Base-by-base conservation (phyloP, 2,329 filamentous ascomycete species). In the Byssochlamys sp. region DNA sequence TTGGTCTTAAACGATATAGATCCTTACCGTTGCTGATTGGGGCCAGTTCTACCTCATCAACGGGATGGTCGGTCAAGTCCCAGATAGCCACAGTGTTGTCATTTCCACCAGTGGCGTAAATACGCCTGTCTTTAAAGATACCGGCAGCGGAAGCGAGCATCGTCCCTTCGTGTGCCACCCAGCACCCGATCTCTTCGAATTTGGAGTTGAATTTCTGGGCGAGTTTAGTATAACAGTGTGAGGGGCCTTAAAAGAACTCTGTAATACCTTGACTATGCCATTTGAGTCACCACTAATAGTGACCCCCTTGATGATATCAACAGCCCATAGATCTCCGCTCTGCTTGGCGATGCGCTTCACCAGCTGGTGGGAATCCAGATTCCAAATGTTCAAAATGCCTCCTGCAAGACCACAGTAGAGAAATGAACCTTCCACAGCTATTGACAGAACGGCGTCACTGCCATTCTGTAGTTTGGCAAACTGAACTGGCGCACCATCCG, bases 31-130 rank as follows among this genome's bases (percentile, higher is more conserved):
- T 84, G 62, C 80, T 83, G 53, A 81, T 84, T 53, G 77, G 77
- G 50, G 76, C 75, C 10, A 74, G 63, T 49, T 76, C 72, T 6
- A 72, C 67, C 25, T 77, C 72, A n/a, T 74, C 72, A 27, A 75
- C 69, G 25, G 77, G 75, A 61, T 80, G 82, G 57, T 85, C 81
- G 2, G 74, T 80, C 55, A 95, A 81, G 63, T 92, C 85, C 94
- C 94, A 99, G 24, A 97, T 83, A 6, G 90, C 88, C 27, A 99
- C 84, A 0, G 86, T 88, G 68, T 91, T 87, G 72, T 99, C 94
- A 66, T 95, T 99, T 53, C 90, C 91, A 7, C 94, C 94, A 0
- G 92, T 96, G 3, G 96, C 90, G 69, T 90, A 94, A n/a, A 94
- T 84, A n/a, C 88, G 83, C 58, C 88, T 84, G 54, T 84, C 82